Evolutionary conservation across 768 basidiomycete species (phyloP).

Genomic region (Serpula lacrymans): DNA sequence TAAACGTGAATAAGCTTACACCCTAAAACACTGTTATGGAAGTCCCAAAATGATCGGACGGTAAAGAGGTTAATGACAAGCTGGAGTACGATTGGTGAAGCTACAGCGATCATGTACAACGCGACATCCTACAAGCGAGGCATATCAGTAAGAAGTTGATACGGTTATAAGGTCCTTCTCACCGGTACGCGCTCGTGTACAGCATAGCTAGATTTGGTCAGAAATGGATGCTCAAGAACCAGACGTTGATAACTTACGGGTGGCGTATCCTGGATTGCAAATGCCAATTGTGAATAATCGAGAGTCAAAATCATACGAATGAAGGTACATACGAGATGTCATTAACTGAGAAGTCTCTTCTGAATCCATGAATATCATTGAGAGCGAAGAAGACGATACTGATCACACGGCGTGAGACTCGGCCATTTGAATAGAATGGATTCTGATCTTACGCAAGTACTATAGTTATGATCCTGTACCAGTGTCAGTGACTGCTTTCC

Average conservation of each 20-base stretch:
- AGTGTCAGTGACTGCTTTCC: conserved; percentile 3
- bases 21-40: conserved; percentile 62
- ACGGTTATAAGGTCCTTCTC: conserved; percentile 19
- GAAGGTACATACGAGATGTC: conserved; percentile 63
- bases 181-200: conserved; percentile 79
- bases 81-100: conserved; percentile 69
- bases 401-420: neutral
- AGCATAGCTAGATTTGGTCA: conserved; percentile 48
- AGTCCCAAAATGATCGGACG: conserved; percentile 85
- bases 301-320: conserved; percentile 11
- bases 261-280: conserved; percentile 15
- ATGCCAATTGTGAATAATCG: conserved; percentile 25
- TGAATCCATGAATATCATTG: conserved; percentile 66
- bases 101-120: conserved; percentile 50
- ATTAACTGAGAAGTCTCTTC: conserved; percentile 71
- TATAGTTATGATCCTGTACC: conserved; percentile 62
- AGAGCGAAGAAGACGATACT: conserved; percentile 64
- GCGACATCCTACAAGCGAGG: conserved; percentile 37
- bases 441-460: conserved; percentile 52
- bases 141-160: conserved; percentile 3
- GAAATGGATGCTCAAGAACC: neutral
- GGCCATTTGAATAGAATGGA: neutral
- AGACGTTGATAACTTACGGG: conserved; percentile 15
- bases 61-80: conserved; percentile 67
- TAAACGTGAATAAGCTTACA: conserved; percentile 34